Conservation (phyloP, 306 rosid species). For the Rosa chinensis region DNA sequence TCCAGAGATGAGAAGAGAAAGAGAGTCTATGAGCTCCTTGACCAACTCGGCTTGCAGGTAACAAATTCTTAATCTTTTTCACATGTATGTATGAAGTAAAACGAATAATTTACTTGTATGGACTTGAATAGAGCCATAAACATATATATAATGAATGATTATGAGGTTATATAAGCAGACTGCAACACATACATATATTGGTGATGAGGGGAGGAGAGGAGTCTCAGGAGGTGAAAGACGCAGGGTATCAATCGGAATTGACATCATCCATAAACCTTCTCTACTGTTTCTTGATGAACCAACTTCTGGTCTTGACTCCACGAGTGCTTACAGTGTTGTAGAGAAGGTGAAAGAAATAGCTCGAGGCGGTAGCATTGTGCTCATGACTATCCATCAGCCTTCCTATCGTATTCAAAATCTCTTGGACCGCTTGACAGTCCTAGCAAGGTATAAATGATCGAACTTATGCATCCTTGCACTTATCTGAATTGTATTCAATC, state of each 20-base stretch:
- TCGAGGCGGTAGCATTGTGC: slow-evolving; percentile 75
- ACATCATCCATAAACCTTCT: slow-evolving; percentile 80
- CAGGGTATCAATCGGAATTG: slow-evolving; percentile 81
- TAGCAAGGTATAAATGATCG: slow-evolving; percentile 62
- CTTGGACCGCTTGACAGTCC: slow-evolving; percentile 69
- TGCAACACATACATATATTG: slow-evolving; percentile 75
- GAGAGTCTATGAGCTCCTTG: slow-evolving; percentile 70
- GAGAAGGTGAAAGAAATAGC: slow-evolving; percentile 92
- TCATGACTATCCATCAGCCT: slow-evolving; percentile 95
- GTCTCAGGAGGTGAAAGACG: slow-evolving; percentile 91
- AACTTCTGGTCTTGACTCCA: slow-evolving; percentile 91
- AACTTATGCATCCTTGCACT: background rate
- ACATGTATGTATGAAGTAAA: background rate
- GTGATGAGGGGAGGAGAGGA: slow-evolving; percentile 83
- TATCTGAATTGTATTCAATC: background rate
- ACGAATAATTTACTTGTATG: background rate
- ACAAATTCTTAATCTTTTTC: background rate
- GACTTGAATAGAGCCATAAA: background rate
- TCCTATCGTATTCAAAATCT: slow-evolving; percentile 79
- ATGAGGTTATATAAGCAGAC: slow-evolving; percentile 40
- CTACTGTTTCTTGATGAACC: slow-evolving; percentile 87
- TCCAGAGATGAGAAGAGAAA: slow-evolving; percentile 61
- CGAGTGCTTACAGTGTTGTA: slow-evolving; percentile 80
- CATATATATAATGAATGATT: background rate
- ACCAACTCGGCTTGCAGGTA: slow-evolving; percentile 78